These are phyloP conservation scores for Calophaca sinica DNA, from an alignment of 306 rosid genomes.

Conservation along the genomic window DNA sequence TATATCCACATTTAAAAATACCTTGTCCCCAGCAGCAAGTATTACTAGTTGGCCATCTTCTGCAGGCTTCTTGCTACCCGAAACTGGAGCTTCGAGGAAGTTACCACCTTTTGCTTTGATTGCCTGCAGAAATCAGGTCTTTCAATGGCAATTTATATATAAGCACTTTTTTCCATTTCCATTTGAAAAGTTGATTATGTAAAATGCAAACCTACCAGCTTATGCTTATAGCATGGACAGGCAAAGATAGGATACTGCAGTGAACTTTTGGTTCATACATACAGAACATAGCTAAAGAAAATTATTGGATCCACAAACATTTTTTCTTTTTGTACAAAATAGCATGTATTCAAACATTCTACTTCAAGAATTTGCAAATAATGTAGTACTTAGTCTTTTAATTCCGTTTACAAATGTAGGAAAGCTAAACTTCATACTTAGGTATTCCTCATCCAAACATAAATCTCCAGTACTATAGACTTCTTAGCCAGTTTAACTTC, in stretches of 20 bases:
- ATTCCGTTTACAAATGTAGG: not conserved
- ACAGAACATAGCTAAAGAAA: constrained; percentile 6
- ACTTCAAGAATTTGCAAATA: constrained; percentile 13
- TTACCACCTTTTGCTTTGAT: constrained; percentile 66
- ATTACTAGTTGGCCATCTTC: constrained; percentile 95
- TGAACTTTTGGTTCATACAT: not conserved
- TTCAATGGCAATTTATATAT: constrained; percentile 37
- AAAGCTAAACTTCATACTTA: constrained; percentile 22
- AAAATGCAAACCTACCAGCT: constrained; percentile 26
- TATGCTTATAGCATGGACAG: constrained; percentile 33
- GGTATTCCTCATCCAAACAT: constrained; percentile 19
- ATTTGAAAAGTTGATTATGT: too few relatives aligned
- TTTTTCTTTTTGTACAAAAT: not conserved
- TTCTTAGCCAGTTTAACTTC: constrained; percentile 18
- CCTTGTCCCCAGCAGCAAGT: constrained; percentile 90
- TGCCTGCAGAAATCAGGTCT: constrained; percentile 59
- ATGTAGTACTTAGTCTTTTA: not conserved
- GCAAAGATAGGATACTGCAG: constrained; percentile 15
- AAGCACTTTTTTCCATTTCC: constrained; percentile 35
- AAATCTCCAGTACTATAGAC: constrained; percentile 1
- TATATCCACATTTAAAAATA: constrained; percentile 39
- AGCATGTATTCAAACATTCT: constrained; percentile 1
- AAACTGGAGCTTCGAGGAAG: constrained; percentile 93
- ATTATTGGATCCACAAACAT: not conserved
- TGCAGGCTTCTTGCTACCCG: constrained; percentile 99